phyloP scores from a whole-genome alignment of 805 yeast species.

The Komagataella populi region DNA sequence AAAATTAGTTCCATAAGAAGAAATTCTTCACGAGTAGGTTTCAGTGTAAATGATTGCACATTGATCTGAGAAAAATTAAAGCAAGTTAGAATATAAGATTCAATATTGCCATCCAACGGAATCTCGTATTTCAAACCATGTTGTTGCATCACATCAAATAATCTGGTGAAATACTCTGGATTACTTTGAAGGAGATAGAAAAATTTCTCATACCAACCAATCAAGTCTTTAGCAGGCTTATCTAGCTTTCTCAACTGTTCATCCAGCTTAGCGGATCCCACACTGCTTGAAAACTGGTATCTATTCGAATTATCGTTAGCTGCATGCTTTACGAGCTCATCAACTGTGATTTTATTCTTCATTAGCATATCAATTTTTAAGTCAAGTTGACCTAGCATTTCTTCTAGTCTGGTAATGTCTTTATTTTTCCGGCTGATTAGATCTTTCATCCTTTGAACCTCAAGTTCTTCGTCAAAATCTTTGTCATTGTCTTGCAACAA shows the following conservation, averaged over 20 bases:
- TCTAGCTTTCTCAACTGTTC: constrained; percentile 9
- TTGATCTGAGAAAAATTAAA: constrained; percentile 13
- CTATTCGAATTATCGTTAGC: constrained; percentile 14
- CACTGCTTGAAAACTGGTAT: constrained; percentile 4
- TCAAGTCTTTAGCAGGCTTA: constrained; percentile 31
- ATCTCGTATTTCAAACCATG: constrained; percentile 9
- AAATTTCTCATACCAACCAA: constrained; percentile 62
- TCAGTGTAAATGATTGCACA: constrained; percentile 3
- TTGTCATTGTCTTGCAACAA: constrained; percentile 58
- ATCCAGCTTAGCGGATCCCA: background rate
- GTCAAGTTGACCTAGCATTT: constrained; percentile 62
- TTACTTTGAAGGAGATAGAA: constrained; percentile 79
- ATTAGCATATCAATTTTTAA: constrained; percentile 67
- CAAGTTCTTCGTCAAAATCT: constrained; percentile 66
- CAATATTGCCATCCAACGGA: constrained; percentile 15
- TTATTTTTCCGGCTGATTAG: constrained; percentile 57
- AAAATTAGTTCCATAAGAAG: constrained; percentile 48
- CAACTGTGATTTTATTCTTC: constrained; percentile 67
- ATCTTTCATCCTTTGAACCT: constrained; percentile 53
- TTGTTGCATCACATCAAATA: constrained; percentile 24
- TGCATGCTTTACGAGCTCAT: constrained; percentile 38
- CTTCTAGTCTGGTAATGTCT: constrained; percentile 58
- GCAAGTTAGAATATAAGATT: constrained; percentile 20
- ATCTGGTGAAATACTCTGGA: constrained; percentile 51
- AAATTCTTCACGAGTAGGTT: constrained; percentile 54